A percentile compares a stretch with the other conserved stretches of the same genome.
Evolutionary conservation across 2,329 filamentous ascomycete species (phyloP).

Genomic region (Ophiostoma quercus): DNA sequence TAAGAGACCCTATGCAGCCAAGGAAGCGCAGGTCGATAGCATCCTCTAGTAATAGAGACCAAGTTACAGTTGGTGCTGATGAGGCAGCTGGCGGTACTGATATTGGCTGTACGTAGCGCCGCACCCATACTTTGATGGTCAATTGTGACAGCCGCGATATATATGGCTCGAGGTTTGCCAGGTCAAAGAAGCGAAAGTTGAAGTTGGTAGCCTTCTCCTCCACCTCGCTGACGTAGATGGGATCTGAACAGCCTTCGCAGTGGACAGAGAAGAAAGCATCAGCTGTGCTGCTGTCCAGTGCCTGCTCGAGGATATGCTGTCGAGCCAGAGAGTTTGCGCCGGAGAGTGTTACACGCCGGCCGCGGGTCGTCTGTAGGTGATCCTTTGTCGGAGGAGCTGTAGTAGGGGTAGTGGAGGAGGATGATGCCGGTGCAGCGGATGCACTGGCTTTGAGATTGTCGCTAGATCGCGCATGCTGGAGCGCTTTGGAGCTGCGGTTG

Average conservation of each 20-base stretch:
- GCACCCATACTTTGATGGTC: conserved; percentile 70
- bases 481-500: conserved; percentile 31
- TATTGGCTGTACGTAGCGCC: conserved; percentile 32
- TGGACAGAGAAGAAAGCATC: conserved; percentile 88
- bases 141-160: conserved; percentile 62
- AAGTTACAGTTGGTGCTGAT: conserved; percentile 21
- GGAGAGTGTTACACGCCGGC: conserved; percentile 47
- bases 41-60: conserved; percentile 64
- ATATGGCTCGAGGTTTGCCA: conserved; percentile 56
- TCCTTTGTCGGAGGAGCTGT: neutral
- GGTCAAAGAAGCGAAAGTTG: conserved; percentile 79
- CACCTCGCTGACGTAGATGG: conserved; percentile 86
- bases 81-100: neutral
- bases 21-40: conserved; percentile 64
- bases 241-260: conserved; percentile 57
- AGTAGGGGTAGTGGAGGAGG: neutral
- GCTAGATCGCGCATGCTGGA: conserved; percentile 54
- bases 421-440: neutral
- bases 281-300: conserved; percentile 67
- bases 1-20: conserved; percentile 71
- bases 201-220: conserved; percentile 80
- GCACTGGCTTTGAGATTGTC: conserved; percentile 41
- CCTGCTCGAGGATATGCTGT: conserved; percentile 71
- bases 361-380: conserved; percentile 30
- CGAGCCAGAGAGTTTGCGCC: conserved; percentile 42